These are phyloP conservation scores for Fusarium floridanum DNA, from an alignment of 2,329 filamentous ascomycete genomes.

Conservation along the genomic window DNA sequence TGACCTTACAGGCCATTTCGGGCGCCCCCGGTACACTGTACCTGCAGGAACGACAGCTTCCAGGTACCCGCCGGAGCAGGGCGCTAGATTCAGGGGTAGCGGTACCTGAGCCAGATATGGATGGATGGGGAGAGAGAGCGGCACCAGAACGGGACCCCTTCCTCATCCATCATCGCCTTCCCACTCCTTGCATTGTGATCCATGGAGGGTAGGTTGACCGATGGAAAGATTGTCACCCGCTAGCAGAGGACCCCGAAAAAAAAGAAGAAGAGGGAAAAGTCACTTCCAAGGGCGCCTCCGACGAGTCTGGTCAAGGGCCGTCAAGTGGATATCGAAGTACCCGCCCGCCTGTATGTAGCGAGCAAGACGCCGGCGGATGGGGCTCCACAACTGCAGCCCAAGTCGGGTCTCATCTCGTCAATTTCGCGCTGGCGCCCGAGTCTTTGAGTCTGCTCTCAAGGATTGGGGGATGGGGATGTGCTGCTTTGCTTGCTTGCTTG, in stretches of 20 bases:
- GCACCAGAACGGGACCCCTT: conserved; percentile 14
- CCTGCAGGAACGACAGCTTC: conserved; percentile 50
- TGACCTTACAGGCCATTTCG: conserved; percentile 1
- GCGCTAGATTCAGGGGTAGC: conserved; percentile 42
- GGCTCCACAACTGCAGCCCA: conserved; percentile 45
- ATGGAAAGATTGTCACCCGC: conserved; percentile 14
- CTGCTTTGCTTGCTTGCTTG: background rate
- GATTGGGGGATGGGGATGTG: conserved; percentile 6
- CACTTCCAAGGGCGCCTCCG: background rate
- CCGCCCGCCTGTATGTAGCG: background rate
- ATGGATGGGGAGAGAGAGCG: conserved; percentile 2
- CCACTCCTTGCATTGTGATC: conserved; percentile 36
- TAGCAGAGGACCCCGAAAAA: conserved; percentile 6
- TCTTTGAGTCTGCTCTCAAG: conserved; percentile 36
- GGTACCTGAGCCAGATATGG: conserved; percentile 25
- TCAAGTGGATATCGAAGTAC: conserved; percentile 15
- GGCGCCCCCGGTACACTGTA: conserved; percentile 31
- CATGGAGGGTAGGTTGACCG: conserved; percentile 1
- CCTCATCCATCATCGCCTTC: conserved; percentile 18
- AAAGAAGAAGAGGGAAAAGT: background rate
- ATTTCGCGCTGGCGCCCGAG: conserved; percentile 49
- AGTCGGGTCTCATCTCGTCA: conserved; percentile 47
- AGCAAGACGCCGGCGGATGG: conserved; percentile 8
- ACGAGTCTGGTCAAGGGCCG: conserved; percentile 22
- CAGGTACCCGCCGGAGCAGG: conserved; percentile 34